Base-by-base conservation (phyloP, 768 basidiomycete genomes). In the Phaffia australis region DNA sequence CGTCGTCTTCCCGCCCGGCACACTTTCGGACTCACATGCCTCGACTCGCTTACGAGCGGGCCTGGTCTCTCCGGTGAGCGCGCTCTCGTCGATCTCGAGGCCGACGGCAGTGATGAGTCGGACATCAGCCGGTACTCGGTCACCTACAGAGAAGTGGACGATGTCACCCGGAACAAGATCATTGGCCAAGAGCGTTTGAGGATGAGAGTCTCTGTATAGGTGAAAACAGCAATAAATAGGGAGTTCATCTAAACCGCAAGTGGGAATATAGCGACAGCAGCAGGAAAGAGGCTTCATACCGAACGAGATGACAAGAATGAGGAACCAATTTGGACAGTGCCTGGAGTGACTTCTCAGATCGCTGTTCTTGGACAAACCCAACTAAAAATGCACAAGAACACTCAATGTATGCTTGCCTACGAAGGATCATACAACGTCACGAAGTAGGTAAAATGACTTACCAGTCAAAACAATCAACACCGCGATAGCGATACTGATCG, bases 151-250 rank as follows among this genome's bases (percentile, higher is more conserved):
- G 78, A 98, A 88, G 0, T 85, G 85, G 66, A 97, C 85, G 59
- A 97, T 81, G 74, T 98, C 93, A 35, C 93, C 93, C 0, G 93
- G 93, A 4, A 97, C 88, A n/a, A 97, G 85, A 73, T 94, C 89
- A 76, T 97, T 97, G 0, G 92, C 94, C 42, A 97, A 84, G n/a
- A 89, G 78, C 70, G 89, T 89, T 49, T 84, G 76, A 16, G 83
- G 83, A 71, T 83, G 81, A 32, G 83, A 83, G 76, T 86, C 86
- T 18, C 76, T 81, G 69, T 2, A 19, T 3, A 11, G 15, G 9
- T 70, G 29, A 76, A 71, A 63, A 27, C 14, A 54, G 51, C 52
- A 35, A 3, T 21, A 16, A 54, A 54, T 4, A n/a, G 18, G 18
- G 16, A 54, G 7, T 7, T 51, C 47, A 50, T 32, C n/a, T 49